A percentile compares a stretch with the other conserved stretches of the same genome.
These are phyloP conservation scores for Chloropicon primus DNA, from an alignment of 139 green algal genomes.

Conservation along the genomic window DNA sequence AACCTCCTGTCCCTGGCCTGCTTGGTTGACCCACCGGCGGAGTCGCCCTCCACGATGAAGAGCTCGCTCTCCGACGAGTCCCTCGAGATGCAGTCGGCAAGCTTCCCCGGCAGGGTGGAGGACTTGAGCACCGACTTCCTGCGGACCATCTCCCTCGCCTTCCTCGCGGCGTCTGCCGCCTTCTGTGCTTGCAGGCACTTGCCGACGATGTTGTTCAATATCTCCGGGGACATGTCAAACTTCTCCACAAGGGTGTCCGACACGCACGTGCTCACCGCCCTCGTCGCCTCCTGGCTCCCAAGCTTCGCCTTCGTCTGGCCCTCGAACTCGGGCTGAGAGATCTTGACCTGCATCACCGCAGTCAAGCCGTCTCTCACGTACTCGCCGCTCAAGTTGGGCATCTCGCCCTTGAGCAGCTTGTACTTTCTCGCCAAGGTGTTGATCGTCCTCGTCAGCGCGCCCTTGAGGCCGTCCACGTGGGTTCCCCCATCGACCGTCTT, in stretches of 20 bases:
- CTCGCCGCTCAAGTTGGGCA: conserved; percentile 46
- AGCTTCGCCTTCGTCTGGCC: conserved; percentile 86
- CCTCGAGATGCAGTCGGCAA: conserved; percentile 74
- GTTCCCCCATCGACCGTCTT: conserved; percentile 88
- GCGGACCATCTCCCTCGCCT: conserved; percentile 84
- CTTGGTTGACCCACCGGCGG: conserved; percentile 81
- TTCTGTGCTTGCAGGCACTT: conserved; percentile 37
- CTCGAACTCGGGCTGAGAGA: conserved; percentile 91
- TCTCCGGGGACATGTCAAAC: conserved; percentile 37
- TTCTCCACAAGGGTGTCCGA: conserved; percentile 29
- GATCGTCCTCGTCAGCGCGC: conserved; percentile 58
- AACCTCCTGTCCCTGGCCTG: conserved; percentile 72
- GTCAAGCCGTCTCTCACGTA: conserved; percentile 75
- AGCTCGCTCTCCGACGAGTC: conserved; percentile 59
- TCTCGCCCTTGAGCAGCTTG: conserved; percentile 37
- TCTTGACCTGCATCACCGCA: conserved; percentile 39
- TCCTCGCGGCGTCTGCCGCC: conserved; percentile 83
- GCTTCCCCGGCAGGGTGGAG: conserved; percentile 85
- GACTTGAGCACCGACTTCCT: conserved; percentile 77
- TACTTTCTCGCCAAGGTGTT: conserved; percentile 59
- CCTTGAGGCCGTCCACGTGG: conserved; percentile 85
- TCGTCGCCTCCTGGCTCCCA: conserved; percentile 81
- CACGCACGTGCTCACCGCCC: conserved; percentile 59
- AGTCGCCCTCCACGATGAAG: conserved; percentile 97
- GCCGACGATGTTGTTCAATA: conserved; percentile 31